Percentiles rank a stretch among this genome's conserved stretches.
Conservation (phyloP, 139 green algal genomes). For the Tetradesmus obliquus region DNA sequence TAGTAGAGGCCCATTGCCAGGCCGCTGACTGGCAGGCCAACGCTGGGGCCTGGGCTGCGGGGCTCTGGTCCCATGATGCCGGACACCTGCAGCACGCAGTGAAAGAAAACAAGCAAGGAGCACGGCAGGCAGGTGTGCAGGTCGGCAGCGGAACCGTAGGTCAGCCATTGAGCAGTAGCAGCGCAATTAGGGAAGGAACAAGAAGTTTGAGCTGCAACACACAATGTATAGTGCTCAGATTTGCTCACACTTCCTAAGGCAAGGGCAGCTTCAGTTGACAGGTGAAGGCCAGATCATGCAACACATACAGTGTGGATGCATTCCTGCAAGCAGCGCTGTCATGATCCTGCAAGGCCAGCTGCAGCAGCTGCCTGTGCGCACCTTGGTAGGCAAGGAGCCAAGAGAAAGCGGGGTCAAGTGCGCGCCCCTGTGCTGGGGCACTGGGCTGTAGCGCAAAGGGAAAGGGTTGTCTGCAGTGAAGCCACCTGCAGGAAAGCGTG, state of each 20-base stretch:
- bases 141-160: too few relatives aligned
- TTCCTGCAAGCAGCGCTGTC: background rate
- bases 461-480: conserved; percentile 40
- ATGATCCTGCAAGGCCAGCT: too few relatives aligned
- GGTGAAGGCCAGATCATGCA: too few relatives aligned
- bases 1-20: background rate
- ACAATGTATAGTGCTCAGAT: too few relatives aligned
- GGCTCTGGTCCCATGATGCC: background rate
- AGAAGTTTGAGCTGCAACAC: too few relatives aligned
- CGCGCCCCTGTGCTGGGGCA: background rate
- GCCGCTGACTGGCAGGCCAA: background rate
- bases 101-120: background rate
- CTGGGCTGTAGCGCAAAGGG: conserved; percentile 32
- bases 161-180: too few relatives aligned
- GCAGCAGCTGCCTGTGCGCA: background rate
- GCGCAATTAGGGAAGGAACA: too few relatives aligned
- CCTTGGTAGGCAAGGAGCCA: background rate
- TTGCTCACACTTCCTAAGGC: too few relatives aligned
- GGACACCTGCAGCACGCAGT: background rate
- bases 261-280: too few relatives aligned
- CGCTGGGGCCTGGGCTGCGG: background rate
- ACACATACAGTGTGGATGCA: too few relatives aligned
- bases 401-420: background rate
- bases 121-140: background rate
- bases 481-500: conserved; percentile 16